Conservation (phyloP, 148 eudicot species). For the Gaultheria prostrata region DNA sequence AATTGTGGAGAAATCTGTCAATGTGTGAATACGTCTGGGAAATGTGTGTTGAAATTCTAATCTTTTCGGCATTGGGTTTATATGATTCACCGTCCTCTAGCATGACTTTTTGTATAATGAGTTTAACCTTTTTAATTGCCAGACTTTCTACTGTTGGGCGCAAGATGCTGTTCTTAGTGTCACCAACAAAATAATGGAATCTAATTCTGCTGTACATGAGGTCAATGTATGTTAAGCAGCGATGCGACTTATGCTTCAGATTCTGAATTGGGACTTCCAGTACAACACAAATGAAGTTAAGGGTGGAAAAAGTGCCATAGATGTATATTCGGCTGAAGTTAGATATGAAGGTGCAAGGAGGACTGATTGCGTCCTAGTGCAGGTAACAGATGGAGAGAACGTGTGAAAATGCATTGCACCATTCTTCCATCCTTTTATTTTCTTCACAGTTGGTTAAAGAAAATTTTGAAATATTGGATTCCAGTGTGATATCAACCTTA, state of each 20-base stretch:
- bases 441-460: background rate
- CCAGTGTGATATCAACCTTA: background rate
- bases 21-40: background rate
- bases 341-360: conserved; percentile 47
- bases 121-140: background rate
- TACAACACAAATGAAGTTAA: conserved; percentile 36
- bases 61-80: conserved; percentile 3
- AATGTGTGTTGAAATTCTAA: background rate
- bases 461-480: conserved; percentile 3
- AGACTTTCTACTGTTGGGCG: conserved; percentile 91
- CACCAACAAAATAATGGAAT: conserved; percentile 65
- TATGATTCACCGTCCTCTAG: background rate
- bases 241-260: conserved; percentile 88
- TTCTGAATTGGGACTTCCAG: conserved; percentile 85
- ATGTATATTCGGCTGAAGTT: conserved; percentile 52
- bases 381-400: conserved; percentile 41
- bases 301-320: conserved; percentile 42
- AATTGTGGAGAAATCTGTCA: background rate
- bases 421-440: background rate
- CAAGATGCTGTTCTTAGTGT: conserved; percentile 73
- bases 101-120: background rate
- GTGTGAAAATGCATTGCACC: background rate
- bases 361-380: conserved; percentile 66
- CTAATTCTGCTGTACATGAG: conserved; percentile 70
- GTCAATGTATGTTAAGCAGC: conserved; percentile 77